Percentiles rank a stretch among this genome's conserved stretches.
Conservation (phyloP, 352 stramenopile genomes). For the Blastocystis sp. region DNA sequence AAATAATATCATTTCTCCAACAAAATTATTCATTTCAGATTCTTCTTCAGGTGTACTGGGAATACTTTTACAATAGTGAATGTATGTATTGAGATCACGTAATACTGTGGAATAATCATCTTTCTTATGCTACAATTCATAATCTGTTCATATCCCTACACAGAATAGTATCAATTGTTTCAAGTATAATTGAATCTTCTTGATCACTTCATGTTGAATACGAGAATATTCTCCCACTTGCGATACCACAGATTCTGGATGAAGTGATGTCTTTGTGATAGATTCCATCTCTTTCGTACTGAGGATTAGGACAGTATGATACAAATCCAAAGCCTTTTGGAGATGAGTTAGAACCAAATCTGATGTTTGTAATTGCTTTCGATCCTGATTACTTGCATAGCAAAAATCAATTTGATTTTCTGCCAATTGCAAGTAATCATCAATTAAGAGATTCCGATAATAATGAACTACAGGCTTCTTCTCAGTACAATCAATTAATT, state of each 20-base stretch:
- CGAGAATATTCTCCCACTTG: not conserved
- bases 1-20: too few relatives aligned
- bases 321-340: constrained; percentile 36
- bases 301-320: not conserved
- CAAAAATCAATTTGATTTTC: not conserved
- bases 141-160: not conserved
- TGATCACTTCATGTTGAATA: not conserved
- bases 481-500: not conserved
- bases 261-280: not conserved
- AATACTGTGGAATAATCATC: not conserved
- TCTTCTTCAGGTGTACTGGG: too few relatives aligned
- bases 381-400: not conserved
- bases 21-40: too few relatives aligned
- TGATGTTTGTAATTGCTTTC: not conserved
- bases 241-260: not conserved
- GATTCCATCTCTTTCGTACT: not conserved
- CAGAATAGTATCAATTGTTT: not conserved
- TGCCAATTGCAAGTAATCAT: not conserved
- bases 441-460: not conserved
- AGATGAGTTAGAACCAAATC: not conserved
- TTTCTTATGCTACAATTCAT: not conserved
- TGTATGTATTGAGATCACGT: not conserved
- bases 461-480: not conserved
- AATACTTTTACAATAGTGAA: too few relatives aligned
- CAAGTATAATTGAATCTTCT: not conserved